Conservation (phyloP, 1,284 basidiomycete species). For the Marasmius oreades region DNA sequence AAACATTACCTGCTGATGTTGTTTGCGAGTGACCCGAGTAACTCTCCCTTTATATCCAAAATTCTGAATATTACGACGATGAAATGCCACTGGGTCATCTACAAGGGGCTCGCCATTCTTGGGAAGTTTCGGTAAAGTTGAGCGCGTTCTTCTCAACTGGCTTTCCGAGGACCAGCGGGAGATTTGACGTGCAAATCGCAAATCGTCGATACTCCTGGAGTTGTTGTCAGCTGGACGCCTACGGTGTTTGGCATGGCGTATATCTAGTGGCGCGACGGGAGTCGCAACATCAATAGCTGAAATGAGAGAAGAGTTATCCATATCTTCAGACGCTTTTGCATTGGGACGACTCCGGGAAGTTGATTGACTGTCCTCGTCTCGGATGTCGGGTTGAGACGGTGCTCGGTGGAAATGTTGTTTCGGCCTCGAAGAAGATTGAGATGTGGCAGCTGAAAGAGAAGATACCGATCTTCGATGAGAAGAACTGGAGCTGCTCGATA, state of each 20-base stretch:
- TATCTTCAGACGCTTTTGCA: background rate
- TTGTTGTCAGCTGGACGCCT: slow-evolving; percentile 35
- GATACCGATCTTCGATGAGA: slow-evolving; percentile 3
- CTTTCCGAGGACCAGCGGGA: background rate
- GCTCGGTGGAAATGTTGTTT: background rate
- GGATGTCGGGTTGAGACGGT: background rate
- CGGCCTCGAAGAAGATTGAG: background rate
- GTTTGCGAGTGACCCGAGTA: background rate
- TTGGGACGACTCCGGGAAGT: background rate
- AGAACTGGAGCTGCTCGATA: background rate
- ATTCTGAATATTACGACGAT: slow-evolving; percentile 19
- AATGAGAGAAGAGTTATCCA: background rate
- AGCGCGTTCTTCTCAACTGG: slow-evolving; percentile 18
- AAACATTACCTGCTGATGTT: background rate
- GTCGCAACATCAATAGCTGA: background rate
- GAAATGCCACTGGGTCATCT: slow-evolving; percentile 15
- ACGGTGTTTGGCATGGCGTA: slow-evolving; percentile 36
- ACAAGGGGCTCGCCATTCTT: background rate
- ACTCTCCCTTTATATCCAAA: slow-evolving; percentile 15
- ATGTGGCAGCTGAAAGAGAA: background rate
- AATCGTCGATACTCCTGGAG: slow-evolving; percentile 14
- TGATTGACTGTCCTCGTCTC: background rate
- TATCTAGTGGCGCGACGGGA: slow-evolving; percentile 20
- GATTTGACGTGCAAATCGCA: background rate
- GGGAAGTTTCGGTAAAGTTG: slow-evolving; percentile 12